Percentiles rank a stretch among this genome's conserved stretches.
Evolutionary conservation across 2,329 filamentous ascomycete species (phyloP).

Genomic region (Drechslera avenae): DNA sequence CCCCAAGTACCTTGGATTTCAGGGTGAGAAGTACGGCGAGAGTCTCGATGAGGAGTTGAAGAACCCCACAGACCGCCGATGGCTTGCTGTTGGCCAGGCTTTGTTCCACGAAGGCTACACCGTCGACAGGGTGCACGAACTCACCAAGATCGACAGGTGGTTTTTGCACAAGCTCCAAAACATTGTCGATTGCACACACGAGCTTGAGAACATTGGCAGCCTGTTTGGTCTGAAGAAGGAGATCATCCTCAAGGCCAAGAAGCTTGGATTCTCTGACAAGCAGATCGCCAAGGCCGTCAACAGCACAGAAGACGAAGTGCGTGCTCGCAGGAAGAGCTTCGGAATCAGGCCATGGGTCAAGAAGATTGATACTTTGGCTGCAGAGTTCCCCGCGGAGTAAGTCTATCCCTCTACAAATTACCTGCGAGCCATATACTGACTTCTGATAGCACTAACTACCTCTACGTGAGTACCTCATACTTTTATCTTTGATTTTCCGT

Average conservation of each 20-base stretch:
- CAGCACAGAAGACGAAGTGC: conserved; percentile 86
- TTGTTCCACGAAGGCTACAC: conserved; percentile 97
- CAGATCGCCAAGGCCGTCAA: conserved; percentile 89
- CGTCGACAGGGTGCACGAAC: conserved; percentile 86
- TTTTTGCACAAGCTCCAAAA: conserved; percentile 98
- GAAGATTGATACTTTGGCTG: conserved; percentile 96
- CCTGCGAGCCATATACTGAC: neutral
- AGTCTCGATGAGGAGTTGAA: conserved; percentile 86
- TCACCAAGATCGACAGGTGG: conserved; percentile 99
- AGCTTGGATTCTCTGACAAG: conserved; percentile 95
- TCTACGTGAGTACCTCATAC: conserved; percentile 2
- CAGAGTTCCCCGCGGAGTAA: conserved; percentile 65
- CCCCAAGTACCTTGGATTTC: conserved; percentile 87
- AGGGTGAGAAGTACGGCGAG: conserved; percentile 86
- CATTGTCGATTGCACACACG: conserved; percentile 86
- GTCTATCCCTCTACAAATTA: conserved; percentile 52
- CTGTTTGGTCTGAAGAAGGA: conserved; percentile 87
- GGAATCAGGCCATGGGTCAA: conserved; percentile 95
- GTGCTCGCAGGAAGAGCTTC: conserved; percentile 81
- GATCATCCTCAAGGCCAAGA: conserved; percentile 88
- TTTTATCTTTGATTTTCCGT: neutral
- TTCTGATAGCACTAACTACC: conserved; percentile 2
- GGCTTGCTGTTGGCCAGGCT: conserved; percentile 95
- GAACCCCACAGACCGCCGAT: conserved; percentile 94
- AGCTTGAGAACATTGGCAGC: conserved; percentile 82